phyloP scores from a whole-genome alignment of 768 basidiomycete genomes.

The Pleurotus pulmonarius region DNA sequence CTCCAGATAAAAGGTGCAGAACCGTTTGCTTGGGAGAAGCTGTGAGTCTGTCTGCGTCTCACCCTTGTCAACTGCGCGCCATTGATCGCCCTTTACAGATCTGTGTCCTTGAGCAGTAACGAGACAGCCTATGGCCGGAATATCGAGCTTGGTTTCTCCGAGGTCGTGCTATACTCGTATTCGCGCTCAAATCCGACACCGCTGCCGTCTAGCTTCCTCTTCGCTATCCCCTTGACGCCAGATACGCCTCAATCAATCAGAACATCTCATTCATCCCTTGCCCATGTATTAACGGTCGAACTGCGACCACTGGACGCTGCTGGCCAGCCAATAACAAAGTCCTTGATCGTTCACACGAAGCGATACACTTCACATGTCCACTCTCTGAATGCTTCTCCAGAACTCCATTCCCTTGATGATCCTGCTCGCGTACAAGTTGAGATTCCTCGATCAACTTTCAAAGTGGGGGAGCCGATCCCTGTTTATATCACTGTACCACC shows the following conservation, averaged over 20 bases:
- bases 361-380: constrained; percentile 68
- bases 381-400: constrained; percentile 54
- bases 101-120: constrained; percentile 60
- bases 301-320: constrained; percentile 48
- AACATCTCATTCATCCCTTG: constrained; percentile 69
- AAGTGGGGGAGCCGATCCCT: constrained; percentile 69
- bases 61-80: constrained; percentile 10
- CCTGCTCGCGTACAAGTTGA: constrained; percentile 71
- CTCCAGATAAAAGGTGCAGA: constrained; percentile 76
- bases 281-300: constrained; percentile 66
- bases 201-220: constrained; percentile 67
- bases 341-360: constrained; percentile 64
- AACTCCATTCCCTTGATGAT: constrained; percentile 50
- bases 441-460: constrained; percentile 69
- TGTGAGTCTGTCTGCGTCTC: constrained; percentile 48
- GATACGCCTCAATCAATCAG: constrained; percentile 85
- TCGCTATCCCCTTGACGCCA: constrained; percentile 71
- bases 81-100: constrained; percentile 34
- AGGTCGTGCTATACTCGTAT: constrained; percentile 52
- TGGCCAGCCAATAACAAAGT: constrained; percentile 42
- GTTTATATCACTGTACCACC: constrained; percentile 80
- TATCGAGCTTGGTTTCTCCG: constrained; percentile 62
- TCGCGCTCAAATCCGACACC: constrained; percentile 28
- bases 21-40: constrained; percentile 54
- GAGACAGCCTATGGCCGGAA: constrained; percentile 59